Conservation (phyloP, 2,329 filamentous ascomycete genomes). For the Stagonosporopsis vannaccii region DNA sequence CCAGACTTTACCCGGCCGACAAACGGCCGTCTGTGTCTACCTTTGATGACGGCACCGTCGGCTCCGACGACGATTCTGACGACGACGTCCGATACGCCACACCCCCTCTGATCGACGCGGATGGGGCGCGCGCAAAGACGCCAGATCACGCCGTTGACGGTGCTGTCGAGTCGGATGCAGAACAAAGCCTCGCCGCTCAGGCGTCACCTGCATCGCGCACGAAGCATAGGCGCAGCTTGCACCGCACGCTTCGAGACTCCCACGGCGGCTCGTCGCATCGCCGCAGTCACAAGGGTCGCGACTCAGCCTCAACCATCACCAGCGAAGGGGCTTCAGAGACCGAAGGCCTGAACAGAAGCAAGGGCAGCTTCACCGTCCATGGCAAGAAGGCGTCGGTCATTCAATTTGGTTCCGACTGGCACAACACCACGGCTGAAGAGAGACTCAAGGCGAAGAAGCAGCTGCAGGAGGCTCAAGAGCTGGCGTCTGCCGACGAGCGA, state of each 20-base stretch:
- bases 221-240: conserved; percentile 83
- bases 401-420: conserved; percentile 92
- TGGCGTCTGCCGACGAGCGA: conserved; percentile 34
- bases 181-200: conserved; percentile 34
- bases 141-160: conserved; percentile 37
- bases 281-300: conserved; percentile 78
- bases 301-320: conserved; percentile 68
- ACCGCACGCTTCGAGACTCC: conserved; percentile 86
- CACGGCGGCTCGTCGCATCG: conserved; percentile 70
- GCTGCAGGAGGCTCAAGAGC: conserved; percentile 43
- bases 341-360: conserved; percentile 77
- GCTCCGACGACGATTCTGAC: conserved; percentile 44
- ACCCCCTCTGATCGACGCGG: conserved; percentile 40
- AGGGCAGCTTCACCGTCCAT: conserved; percentile 93
- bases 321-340: conserved; percentile 58
- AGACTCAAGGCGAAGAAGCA: conserved; percentile 49
- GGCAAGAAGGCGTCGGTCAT: conserved; percentile 98
- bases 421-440: conserved; percentile 60
- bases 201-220: conserved; percentile 62
- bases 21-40: conserved; percentile 47
- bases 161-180: conserved; percentile 36
- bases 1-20: conserved; percentile 40
- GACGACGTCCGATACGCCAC: conserved; percentile 41
- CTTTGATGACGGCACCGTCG: conserved; percentile 36
- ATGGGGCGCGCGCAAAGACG: conserved; percentile 30